phyloP scores from a whole-genome alignment of 148 eudicot genomes.

The Tetragonia tetragonoides region DNA sequence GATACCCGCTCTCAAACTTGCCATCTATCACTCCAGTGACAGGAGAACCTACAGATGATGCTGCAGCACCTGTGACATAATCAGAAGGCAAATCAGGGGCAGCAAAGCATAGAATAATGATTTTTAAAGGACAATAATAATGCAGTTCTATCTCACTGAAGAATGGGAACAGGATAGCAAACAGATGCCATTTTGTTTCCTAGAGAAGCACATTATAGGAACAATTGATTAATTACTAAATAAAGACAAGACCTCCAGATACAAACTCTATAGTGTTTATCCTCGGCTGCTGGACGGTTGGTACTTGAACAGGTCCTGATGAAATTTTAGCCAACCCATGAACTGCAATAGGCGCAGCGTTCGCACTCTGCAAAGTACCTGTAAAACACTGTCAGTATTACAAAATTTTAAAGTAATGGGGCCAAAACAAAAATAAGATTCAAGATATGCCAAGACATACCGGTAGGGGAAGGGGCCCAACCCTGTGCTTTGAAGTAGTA shows the following conservation, averaged over 20 bases:
- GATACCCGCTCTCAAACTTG: conserved; percentile 95
- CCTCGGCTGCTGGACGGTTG: conserved; percentile 32
- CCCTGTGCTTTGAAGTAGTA: conserved; percentile 71
- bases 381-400: conserved; percentile 8
- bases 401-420: background rate
- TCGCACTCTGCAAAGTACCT: conserved; percentile 47
- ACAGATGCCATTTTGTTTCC: background rate
- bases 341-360: conserved; percentile 34
- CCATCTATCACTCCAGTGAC: conserved; percentile 87
- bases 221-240: background rate
- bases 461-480: conserved; percentile 37
- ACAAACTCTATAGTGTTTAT: conserved; percentile 26
- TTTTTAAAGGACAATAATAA: background rate
- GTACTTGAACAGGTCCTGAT: conserved; percentile 27
- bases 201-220: background rate
- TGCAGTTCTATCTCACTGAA: background rate
- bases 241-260: conserved; percentile 46
- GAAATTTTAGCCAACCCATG: conserved; percentile 31
- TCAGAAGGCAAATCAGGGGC: background rate
- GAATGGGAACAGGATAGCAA: background rate
- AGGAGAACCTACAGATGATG: conserved; percentile 37
- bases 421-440: background rate
- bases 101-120: background rate
- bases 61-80: conserved; percentile 25
- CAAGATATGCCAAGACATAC: background rate